Evolutionary conservation across 2,329 filamentous ascomycete species (phyloP).

Genomic region (Cordyceps fumosorosea): DNA sequence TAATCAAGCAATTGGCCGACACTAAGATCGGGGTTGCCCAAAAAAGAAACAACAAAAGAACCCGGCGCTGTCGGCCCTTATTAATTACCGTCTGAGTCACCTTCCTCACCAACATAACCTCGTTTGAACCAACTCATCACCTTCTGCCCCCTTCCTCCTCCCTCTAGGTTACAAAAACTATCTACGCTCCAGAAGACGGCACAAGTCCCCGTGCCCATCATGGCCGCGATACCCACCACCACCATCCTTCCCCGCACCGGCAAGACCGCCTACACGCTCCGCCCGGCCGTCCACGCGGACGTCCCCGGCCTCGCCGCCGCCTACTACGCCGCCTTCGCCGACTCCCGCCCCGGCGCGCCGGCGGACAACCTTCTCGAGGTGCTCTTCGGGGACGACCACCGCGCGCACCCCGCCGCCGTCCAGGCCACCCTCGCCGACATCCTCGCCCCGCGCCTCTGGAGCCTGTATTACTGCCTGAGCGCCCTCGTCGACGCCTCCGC

Average conservation of each 20-base stretch:
- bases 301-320: constrained; percentile 20
- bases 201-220: not conserved
- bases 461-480: constrained; percentile 24
- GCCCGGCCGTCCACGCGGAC: constrained; percentile 26
- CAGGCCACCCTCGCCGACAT: constrained; percentile 19
- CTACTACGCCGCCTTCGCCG: constrained; percentile 24
- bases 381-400: constrained; percentile 22
- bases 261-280: constrained; percentile 20
- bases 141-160: no score
- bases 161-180: no score
- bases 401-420: constrained; percentile 8
- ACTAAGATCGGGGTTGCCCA: not conserved
- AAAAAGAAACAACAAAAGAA: no score
- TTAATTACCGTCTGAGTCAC: no score
- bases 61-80: no score
- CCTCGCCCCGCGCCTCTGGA: constrained; percentile 28
- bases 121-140: no score
- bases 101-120: no score
- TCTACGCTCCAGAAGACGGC: no score
- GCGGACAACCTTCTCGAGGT: constrained; percentile 24
- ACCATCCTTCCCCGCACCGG: not conserved
- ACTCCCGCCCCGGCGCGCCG: not conserved
- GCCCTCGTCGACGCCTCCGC: constrained; percentile 19
- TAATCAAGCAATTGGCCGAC: not conserved
- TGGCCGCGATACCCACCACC: not conserved